phyloP scores from a whole-genome alignment of 2,329 filamentous ascomycete genomes.

The Colletotrichum aenigma region DNA sequence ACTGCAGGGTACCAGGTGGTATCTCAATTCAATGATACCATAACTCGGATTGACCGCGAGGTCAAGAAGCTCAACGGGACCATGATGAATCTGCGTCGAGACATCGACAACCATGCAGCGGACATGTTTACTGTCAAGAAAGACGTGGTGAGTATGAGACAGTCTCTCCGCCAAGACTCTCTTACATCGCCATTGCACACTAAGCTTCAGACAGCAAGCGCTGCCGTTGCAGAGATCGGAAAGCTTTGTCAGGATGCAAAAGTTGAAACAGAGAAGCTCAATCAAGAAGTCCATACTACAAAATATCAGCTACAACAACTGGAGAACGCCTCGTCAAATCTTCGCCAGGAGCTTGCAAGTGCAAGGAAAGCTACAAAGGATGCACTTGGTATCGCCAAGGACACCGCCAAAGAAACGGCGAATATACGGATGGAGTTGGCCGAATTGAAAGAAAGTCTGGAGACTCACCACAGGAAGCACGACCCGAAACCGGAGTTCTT shows the following conservation, averaged over 20 bases:
- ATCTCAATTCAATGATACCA: conserved; percentile 37
- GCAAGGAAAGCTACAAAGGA: conserved; percentile 27
- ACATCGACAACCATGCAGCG: conserved; percentile 14
- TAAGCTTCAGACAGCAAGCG: conserved; percentile 26
- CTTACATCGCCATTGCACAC: conserved; percentile 20
- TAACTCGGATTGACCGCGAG: conserved; percentile 37
- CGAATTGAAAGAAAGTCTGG: conserved; percentile 31
- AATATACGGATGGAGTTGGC: conserved; percentile 36
- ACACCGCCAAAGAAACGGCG: conserved; percentile 34
- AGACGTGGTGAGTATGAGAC: conserved; percentile 30
- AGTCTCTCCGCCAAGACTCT: conserved; percentile 22
- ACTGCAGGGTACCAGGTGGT: conserved; percentile 39
- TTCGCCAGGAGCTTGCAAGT: conserved; percentile 26
- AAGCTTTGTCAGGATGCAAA: conserved; percentile 21
- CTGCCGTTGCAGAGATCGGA: conserved; percentile 23
- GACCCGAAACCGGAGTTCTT: background rate
- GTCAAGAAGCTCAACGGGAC: conserved; percentile 34
- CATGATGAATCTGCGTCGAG: conserved; percentile 27
- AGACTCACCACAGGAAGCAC: conserved; percentile 23
- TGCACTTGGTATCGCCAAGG: conserved; percentile 25
- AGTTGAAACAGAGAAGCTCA: conserved; percentile 21
- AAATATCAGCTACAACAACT: conserved; percentile 23
- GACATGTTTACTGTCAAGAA: background rate
- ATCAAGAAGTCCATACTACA: conserved; percentile 22
- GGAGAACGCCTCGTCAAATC: conserved; percentile 24